phyloP scores from a whole-genome alignment of 805 yeast species.

The Candida stauntonica region DNA sequence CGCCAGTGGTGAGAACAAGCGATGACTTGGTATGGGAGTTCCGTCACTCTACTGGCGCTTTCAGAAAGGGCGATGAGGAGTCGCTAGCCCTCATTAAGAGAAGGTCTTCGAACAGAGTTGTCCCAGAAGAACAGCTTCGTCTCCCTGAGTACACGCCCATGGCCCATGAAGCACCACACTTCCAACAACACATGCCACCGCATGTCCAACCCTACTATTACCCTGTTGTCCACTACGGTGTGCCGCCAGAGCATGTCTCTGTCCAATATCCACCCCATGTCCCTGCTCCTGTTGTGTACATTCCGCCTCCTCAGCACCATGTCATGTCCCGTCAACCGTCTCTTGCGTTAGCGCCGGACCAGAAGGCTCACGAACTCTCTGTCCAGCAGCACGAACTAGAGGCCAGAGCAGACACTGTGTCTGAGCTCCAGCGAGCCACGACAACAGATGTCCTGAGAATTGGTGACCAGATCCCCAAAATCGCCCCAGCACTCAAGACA shows the following conservation, averaged over 20 bases:
- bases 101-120: conserved; percentile 32
- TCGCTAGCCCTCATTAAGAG: conserved; percentile 64
- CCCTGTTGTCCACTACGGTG: conserved; percentile 2
- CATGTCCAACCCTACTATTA: conserved; percentile 2
- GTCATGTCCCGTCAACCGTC: conserved; percentile 3
- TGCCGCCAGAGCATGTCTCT: no score
- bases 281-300: neutral
- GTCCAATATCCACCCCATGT: no score
- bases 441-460: conserved; percentile 22
- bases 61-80: conserved; percentile 68
- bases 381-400: conserved; percentile 17
- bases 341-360: neutral
- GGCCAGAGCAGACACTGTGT: conserved; percentile 17
- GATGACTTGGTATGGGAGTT: conserved; percentile 63
- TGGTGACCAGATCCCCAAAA: conserved; percentile 23
- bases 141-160: conserved; percentile 9
- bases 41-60: conserved; percentile 66
- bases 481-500: conserved; percentile 20
- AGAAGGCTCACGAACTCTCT: conserved; percentile 9
- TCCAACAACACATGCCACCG: neutral
- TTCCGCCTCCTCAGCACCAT: neutral
- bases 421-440: conserved; percentile 19
- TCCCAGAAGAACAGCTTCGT: conserved; percentile 17
- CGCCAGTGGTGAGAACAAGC: conserved; percentile 8
- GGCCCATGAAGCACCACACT: neutral